phyloP scores from a whole-genome alignment of 495 filamentous ascomycete species.

The Darksidea phi region DNA sequence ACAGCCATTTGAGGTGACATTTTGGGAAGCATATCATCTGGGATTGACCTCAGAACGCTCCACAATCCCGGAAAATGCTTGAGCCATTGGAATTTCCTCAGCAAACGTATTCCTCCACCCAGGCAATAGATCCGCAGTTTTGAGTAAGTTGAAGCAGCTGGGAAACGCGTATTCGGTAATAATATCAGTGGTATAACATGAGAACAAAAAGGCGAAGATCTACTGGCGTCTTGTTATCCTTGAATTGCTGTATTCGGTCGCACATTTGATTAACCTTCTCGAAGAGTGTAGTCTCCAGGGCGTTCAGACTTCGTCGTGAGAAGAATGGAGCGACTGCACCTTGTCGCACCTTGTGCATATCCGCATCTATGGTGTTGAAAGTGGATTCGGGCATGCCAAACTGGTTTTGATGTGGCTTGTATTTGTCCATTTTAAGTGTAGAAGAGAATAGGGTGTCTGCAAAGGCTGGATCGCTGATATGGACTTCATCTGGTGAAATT shows the following conservation, averaged over 20 bases:
- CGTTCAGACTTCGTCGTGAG: neutral
- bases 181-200: neutral
- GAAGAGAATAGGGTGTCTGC: too few relatives aligned
- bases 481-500: too few relatives aligned
- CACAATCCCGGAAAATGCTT: too few relatives aligned
- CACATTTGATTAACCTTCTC: neutral
- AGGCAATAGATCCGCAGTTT: neutral
- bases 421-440: too few relatives aligned
- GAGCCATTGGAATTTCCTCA: too few relatives aligned
- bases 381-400: neutral
- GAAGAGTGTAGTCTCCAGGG: neutral
- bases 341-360: neutral
- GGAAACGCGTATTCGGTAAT: neutral
- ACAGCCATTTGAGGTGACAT: too few relatives aligned
- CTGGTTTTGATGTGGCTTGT: too few relatives aligned
- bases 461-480: too few relatives aligned
- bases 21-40: too few relatives aligned
- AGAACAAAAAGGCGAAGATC: neutral
- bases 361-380: neutral
- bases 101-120: too few relatives aligned
- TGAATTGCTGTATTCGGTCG: neutral
- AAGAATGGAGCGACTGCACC: neutral
- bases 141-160: neutral
- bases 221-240: too few relatives aligned
- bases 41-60: too few relatives aligned